phyloP scores from a whole-genome alignment of 495 filamentous ascomycete species.

The Aspergillus panamensis region DNA sequence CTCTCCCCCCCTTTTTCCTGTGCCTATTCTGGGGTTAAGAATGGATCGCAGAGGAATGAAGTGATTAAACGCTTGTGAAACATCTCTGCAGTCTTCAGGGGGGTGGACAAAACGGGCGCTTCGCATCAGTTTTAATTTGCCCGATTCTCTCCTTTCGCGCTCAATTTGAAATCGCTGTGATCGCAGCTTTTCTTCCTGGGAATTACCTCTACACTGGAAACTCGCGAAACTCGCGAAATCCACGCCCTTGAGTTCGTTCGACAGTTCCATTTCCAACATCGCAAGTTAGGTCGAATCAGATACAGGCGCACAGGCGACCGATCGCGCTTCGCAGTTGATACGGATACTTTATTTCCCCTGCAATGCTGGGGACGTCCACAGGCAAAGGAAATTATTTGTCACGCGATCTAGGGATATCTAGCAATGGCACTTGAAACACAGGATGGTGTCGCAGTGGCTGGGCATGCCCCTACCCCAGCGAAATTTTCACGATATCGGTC shows the following conservation, averaged over 20 bases:
- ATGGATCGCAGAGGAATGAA: slow-evolving; percentile 10
- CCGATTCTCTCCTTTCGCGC: slow-evolving; percentile 1
- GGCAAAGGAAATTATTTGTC: neutral
- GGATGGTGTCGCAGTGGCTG: slow-evolving; percentile 13
- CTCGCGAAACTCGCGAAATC: neutral
- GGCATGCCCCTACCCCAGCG: slow-evolving; percentile 18
- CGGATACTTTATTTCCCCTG: neutral
- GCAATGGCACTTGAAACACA: slow-evolving; percentile 25
- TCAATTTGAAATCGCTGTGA: neutral
- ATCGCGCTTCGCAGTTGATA: neutral
- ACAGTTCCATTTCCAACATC: neutral
- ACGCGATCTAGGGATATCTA: neutral
- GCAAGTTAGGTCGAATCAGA: neutral
- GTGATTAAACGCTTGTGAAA: slow-evolving; percentile 23
- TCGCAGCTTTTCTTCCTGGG: neutral
- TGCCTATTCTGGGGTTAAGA: slow-evolving; percentile 10
- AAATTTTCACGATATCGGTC: slow-evolving; percentile 42
- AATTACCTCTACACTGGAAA: neutral
- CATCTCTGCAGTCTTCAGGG: slow-evolving; percentile 24
- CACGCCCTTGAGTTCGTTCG: neutral
- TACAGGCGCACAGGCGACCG: slow-evolving; percentile 7
- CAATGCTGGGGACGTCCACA: neutral
- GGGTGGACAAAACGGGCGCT: slow-evolving; percentile 5
- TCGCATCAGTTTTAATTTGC: slow-evolving; percentile 12
- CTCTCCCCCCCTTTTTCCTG: neutral